Base-by-base conservation (phyloP, 768 basidiomycete species). In the Agaricus sinodeliciosus region DNA sequence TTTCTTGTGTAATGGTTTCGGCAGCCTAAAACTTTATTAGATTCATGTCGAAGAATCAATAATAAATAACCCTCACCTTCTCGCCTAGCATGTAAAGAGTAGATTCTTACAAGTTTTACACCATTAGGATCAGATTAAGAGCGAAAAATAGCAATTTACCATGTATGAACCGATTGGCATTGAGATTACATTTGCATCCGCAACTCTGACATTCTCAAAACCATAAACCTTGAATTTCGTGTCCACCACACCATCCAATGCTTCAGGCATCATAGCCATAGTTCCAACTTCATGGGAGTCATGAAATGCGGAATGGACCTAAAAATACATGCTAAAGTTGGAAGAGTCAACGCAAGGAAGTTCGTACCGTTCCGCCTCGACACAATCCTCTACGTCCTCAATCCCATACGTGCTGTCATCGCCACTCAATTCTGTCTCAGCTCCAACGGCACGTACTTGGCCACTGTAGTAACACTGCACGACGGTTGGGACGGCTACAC, bases 181-280 rank as follows among this genome's bases (percentile, higher is more conserved):
- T 1, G 69, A 66, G 44, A 70, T 67, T 12, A 70, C 64, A 0
- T 65, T 66, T 0, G 69, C 67, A 54, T 70, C 69, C 62, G 46
- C 67, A 39, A 71, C 67, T 7, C 71, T 60, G 4, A 71, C 63
- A 44, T 72, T 72, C 12, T 49, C 52, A 4, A 63, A 63, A 5
- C 70, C 72, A 58, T 73, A 70, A 2, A 73, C 65, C 51, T 51
- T 65, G 48, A 73, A 55, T n/a, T 59, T 42, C 8, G 65, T 58
- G 51, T 71, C 68, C 2, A 73, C 72, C 11, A 71, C 69, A 0
- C 72, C 71, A 2, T 74, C 74, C 34, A 68, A 51, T 22, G 63
- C 64, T 47, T 54, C 56, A 8, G 74, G 73, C 61, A 73, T 61
- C 72, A 77, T 74, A 9, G 70, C 61, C 49, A 68, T 53, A 3